Conservation (phyloP, 2,329 filamentous ascomycete genomes). For the Talaromyces sp. region DNA sequence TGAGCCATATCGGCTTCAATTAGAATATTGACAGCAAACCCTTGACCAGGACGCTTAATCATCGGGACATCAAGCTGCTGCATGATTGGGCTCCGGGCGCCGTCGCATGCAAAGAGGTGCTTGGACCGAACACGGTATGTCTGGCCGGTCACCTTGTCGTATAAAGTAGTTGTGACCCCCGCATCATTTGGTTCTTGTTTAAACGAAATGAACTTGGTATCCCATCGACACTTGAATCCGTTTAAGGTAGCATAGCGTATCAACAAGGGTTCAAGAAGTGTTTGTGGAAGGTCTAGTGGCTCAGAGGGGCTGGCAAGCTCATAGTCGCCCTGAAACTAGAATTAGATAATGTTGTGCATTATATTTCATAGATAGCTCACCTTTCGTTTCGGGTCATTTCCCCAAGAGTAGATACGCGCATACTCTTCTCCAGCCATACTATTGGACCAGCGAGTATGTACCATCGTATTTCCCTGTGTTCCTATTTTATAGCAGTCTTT, state of each 20-base stretch:
- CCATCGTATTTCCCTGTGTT: constrained; percentile 38
- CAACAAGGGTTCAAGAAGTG: constrained; percentile 9
- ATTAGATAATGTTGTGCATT: constrained; percentile 17
- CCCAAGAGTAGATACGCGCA: constrained; percentile 48
- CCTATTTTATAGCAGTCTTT: constrained; percentile 34
- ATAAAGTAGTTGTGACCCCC: neutral
- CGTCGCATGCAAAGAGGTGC: constrained; percentile 58
- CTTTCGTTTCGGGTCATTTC: constrained; percentile 41
- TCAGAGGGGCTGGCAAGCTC: neutral
- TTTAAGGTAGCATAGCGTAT: constrained; percentile 9
- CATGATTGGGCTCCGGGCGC: constrained; percentile 42
- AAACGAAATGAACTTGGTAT: neutral
- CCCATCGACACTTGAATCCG: neutral
- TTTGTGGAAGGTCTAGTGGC: neutral
- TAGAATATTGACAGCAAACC: constrained; percentile 47
- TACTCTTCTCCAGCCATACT: constrained; percentile 51
- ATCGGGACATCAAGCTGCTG: constrained; percentile 44
- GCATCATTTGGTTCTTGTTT: neutral
- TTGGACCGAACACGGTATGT: constrained; percentile 46
- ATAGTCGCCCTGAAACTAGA: neutral
- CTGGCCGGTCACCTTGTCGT: constrained; percentile 32
- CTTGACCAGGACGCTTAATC: constrained; percentile 40
- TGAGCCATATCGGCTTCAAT: constrained; percentile 45
- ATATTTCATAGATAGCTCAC: constrained; percentile 11
- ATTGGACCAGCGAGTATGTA: constrained; percentile 46